Evolutionary conservation across 1,284 basidiomycete species (phyloP).

Genomic region (Irpex sp.): DNA sequence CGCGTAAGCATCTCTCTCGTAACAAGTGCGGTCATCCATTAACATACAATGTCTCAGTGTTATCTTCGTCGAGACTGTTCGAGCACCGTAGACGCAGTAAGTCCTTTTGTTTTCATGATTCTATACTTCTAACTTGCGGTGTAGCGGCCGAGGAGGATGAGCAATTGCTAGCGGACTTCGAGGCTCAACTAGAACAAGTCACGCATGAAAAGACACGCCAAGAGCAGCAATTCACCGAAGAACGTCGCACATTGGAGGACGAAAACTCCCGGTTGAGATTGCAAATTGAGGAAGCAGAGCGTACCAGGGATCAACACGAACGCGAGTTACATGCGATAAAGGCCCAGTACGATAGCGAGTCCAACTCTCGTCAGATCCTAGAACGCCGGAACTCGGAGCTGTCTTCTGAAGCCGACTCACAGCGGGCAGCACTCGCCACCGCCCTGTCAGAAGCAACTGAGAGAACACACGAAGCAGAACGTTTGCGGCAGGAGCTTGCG

Average conservation of each 20-base stretch:
- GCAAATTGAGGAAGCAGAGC: constrained; percentile 35
- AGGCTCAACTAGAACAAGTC: constrained; percentile 52
- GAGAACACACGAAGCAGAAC: constrained; percentile 56
- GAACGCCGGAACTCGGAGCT: constrained; percentile 67
- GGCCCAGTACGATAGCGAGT: constrained; percentile 58
- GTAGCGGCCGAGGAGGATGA: constrained; percentile 65
- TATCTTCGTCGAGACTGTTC: constrained; percentile 65
- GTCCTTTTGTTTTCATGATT: constrained; percentile 22
- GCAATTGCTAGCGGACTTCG: constrained; percentile 61
- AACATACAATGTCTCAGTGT: constrained; percentile 37
- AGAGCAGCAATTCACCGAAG: constrained; percentile 49
- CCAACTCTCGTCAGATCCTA: constrained; percentile 49
- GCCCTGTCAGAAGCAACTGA: constrained; percentile 67
- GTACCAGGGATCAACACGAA: constrained; percentile 43
- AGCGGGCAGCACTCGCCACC: constrained; percentile 51
- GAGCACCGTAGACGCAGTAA: constrained; percentile 62
- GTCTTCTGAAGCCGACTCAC: constrained; percentile 49
- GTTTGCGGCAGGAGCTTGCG: constrained; percentile 64
- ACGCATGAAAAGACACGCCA: constrained; percentile 49
- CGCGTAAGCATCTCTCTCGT: constrained; percentile 45
- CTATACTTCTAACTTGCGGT: neutral
- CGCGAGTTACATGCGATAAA: constrained; percentile 60
- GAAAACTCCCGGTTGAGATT: constrained; percentile 50
- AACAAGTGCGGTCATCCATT: neutral
- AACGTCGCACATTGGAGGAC: constrained; percentile 44